Percentiles rank a stretch among this genome's conserved stretches.
These are phyloP conservation scores for Choiromyces venosus DNA, from an alignment of 495 filamentous ascomycete species.

Conservation along the genomic window DNA sequence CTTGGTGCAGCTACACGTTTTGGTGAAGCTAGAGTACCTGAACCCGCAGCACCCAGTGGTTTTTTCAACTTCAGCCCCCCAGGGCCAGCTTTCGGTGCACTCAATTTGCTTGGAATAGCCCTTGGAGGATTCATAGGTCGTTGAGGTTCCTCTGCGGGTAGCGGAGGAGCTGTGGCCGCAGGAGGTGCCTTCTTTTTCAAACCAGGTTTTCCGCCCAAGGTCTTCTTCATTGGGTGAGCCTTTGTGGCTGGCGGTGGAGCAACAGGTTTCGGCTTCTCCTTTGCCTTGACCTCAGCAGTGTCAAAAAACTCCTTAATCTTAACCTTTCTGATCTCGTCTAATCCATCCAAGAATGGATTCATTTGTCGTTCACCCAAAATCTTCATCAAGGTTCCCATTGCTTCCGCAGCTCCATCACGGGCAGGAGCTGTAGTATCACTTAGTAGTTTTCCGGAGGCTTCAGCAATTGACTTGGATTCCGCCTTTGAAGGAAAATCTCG, in stretches of 20 bases:
- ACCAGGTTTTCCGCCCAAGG: constrained; percentile 45
- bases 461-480: constrained; percentile 78
- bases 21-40: constrained; percentile 57
- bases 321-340: constrained; percentile 91
- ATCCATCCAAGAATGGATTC: constrained; percentile 85
- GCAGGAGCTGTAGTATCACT: constrained; percentile 80
- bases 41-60: constrained; percentile 52
- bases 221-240: constrained; percentile 50
- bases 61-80: constrained; percentile 68
- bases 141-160: constrained; percentile 45
- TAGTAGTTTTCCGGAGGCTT: constrained; percentile 77
- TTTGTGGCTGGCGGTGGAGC: constrained; percentile 62
- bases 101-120: constrained; percentile 56
- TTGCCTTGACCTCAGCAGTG: constrained; percentile 88
- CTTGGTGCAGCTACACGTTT: constrained; percentile 54
- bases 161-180: constrained; percentile 49
- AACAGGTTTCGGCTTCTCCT: constrained; percentile 86
- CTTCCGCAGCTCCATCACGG: constrained; percentile 81
- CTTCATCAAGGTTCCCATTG: constrained; percentile 94
- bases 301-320: constrained; percentile 97
- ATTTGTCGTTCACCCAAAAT: constrained; percentile 97
- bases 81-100: constrained; percentile 56
- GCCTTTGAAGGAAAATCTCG: constrained; percentile 73
- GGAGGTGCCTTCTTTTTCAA: constrained; percentile 50
- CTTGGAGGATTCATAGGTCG: constrained; percentile 49